phyloP scores from a whole-genome alignment of 1,284 basidiomycete genomes.

The Waitea zeae region DNA sequence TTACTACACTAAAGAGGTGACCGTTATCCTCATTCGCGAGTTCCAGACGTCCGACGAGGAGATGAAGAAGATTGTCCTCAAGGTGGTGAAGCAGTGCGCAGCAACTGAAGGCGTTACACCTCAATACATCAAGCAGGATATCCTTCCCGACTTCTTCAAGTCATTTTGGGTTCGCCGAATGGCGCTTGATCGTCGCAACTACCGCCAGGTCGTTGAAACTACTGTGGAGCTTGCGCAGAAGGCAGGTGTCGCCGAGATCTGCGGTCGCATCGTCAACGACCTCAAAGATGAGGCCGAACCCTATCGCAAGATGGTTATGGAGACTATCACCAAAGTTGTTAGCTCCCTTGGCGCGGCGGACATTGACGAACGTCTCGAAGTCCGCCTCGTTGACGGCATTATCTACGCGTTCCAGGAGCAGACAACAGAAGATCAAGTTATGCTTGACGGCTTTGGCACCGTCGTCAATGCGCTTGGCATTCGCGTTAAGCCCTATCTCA shows the following conservation, averaged over 20 bases:
- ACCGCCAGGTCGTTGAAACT: slow-evolving; percentile 95
- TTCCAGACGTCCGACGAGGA: slow-evolving; percentile 99
- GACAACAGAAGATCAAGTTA: slow-evolving; percentile 95
- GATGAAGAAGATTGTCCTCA: slow-evolving; percentile 99
- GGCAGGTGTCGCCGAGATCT: slow-evolving; percentile 89
- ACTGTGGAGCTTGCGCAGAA: slow-evolving; percentile 97
- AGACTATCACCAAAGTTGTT: slow-evolving; percentile 96
- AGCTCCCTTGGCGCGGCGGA: slow-evolving; percentile 88
- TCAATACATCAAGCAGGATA: slow-evolving; percentile 90
- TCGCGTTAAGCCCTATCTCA: slow-evolving; percentile 97
- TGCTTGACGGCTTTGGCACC: slow-evolving; percentile 96
- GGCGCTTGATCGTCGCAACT: slow-evolving; percentile 94
- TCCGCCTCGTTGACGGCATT: slow-evolving; percentile 91
- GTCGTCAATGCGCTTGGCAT: slow-evolving; percentile 93
- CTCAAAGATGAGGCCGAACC: slow-evolving; percentile 95
- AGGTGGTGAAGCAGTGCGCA: slow-evolving; percentile 98
- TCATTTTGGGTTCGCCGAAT: slow-evolving; percentile 96
- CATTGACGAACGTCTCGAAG: slow-evolving; percentile 90
- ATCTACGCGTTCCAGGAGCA: slow-evolving; percentile 99
- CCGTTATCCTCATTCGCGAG: slow-evolving; percentile 95
- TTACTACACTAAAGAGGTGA: slow-evolving; percentile 96
- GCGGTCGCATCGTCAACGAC: slow-evolving; percentile 89
- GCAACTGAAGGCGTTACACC: slow-evolving; percentile 94
- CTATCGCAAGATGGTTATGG: slow-evolving; percentile 99
- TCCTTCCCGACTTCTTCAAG: slow-evolving; percentile 99